Conservation (phyloP, 139 green algal species). For the Pleodorina starrii region DNA sequence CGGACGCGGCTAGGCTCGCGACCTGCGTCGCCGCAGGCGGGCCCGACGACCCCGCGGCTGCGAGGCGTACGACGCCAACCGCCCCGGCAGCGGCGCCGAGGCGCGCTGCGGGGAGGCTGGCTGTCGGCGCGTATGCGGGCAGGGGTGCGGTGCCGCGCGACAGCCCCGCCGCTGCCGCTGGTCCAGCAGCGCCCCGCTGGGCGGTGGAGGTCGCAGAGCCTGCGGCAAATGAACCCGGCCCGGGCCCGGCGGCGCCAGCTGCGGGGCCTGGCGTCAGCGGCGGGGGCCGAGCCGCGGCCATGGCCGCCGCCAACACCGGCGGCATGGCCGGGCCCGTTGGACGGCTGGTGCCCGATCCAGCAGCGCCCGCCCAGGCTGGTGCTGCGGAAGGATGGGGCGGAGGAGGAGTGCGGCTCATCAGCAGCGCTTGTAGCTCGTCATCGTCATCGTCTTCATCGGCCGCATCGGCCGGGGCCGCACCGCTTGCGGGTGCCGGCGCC, state of each 20-base stretch:
- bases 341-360: background rate
- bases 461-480: background rate
- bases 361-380: background rate
- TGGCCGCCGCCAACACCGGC: background rate
- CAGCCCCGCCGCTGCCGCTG: too few species aligned
- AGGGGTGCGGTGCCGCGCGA: too few species aligned
- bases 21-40: too few species aligned
- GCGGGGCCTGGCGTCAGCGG: too few species aligned
- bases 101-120: background rate
- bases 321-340: background rate
- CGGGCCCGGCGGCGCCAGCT: too few species aligned
- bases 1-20: too few species aligned
- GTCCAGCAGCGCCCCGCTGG: too few species aligned
- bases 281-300: background rate
- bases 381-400: background rate
- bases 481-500: background rate
- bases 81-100: too few species aligned
- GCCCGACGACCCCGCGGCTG: background rate
- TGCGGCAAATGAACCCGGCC: too few species aligned
- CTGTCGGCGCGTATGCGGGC: background rate
- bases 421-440: background rate
- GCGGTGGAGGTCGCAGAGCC: too few species aligned
- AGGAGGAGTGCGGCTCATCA: background rate
- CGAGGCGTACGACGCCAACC: background rate
- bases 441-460: slow-evolving; percentile 6